Percentiles rank a stretch among this genome's conserved stretches.
Evolutionary conservation across 768 basidiomycete genomes (phyloP).

Genomic region (Suillus ampliporus): DNA sequence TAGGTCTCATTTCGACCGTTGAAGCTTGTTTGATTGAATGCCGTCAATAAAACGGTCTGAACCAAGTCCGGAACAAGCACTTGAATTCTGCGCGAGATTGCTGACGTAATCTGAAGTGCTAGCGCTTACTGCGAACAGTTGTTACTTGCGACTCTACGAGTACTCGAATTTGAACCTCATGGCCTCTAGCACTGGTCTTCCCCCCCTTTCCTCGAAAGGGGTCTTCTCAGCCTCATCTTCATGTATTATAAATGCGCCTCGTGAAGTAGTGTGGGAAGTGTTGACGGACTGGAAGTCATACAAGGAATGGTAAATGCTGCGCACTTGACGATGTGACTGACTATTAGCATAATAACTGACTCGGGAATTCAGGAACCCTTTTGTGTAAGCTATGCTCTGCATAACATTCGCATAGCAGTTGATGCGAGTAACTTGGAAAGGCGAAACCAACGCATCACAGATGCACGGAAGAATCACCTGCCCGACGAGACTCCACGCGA

Average conservation of each 20-base stretch:
- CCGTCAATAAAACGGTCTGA: too few relatives aligned
- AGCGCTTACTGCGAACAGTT: too few relatives aligned
- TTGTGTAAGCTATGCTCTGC: constrained; percentile 51
- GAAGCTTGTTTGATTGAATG: too few relatives aligned
- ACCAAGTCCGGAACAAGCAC: too few relatives aligned
- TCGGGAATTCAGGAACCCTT: constrained; percentile 61
- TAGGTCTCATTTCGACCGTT: too few relatives aligned
- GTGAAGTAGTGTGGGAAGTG: constrained; percentile 64
- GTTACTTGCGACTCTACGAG: too few relatives aligned
- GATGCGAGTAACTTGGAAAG: constrained; percentile 33
- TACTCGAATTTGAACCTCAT: not conserved
- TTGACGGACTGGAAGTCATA: constrained; percentile 67
- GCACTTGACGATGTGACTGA: not conserved
- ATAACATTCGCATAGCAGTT: constrained; percentile 8
- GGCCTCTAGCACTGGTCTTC: constrained; percentile 31
- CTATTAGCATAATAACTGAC: constrained; percentile 10
- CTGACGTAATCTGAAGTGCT: too few relatives aligned
- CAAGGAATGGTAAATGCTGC: constrained; percentile 57
- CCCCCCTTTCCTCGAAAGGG: constrained; percentile 45
- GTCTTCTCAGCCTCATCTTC: constrained; percentile 56
- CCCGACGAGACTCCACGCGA: constrained; percentile 50
- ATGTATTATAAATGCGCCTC: constrained; percentile 62
- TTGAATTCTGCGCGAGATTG: too few relatives aligned
- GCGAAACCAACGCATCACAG: constrained; percentile 54
- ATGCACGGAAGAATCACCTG: constrained; percentile 47